Percentiles rank a stretch among this genome's conserved stretches.
These are phyloP conservation scores for Skeletonema grethae DNA, from an alignment of 108 stramenopile species.

Conservation along the genomic window DNA sequence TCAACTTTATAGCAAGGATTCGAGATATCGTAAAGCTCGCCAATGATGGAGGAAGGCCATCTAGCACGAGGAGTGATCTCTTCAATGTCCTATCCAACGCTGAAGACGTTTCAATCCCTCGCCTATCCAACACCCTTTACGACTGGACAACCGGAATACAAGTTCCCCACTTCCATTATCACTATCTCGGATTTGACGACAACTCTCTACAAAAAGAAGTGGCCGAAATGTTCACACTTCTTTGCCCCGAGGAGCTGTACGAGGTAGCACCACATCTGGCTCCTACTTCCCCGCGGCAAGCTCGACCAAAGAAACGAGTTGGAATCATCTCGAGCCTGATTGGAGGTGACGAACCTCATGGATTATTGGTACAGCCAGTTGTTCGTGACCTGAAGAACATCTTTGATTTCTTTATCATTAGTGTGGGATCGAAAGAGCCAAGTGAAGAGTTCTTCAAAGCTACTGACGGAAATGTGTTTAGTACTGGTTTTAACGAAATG, in stretches of 20 bases:
- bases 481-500: slow-evolving; percentile 22
- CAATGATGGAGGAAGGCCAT: slow-evolving; percentile 13
- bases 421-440: slow-evolving; percentile 18
- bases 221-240: slow-evolving; percentile 13
- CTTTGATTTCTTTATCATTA: slow-evolving; percentile 34
- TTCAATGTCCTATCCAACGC: slow-evolving; percentile 2
- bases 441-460: slow-evolving; percentile 14
- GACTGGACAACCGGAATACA: slow-evolving; percentile 19
- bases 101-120: slow-evolving; percentile 22
- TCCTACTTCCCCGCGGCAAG: background rate
- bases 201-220: slow-evolving; percentile 14
- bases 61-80: slow-evolving; percentile 2
- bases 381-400: slow-evolving; percentile 17
- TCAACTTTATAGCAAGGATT: slow-evolving; percentile 21
- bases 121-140: slow-evolving; percentile 7
- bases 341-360: slow-evolving; percentile 46
- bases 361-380: slow-evolving; percentile 36
- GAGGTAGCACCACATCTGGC: slow-evolving; percentile 20
- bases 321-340: slow-evolving; percentile 45
- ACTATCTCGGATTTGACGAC: slow-evolving; percentile 39
- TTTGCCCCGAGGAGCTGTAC: slow-evolving; percentile 16
- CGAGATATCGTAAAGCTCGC: slow-evolving; percentile 14
- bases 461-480: slow-evolving; percentile 20
- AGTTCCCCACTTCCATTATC: slow-evolving; percentile 31
- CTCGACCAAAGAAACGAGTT: slow-evolving; percentile 26